These are phyloP conservation scores for Symbiotaphrina buchneri DNA, from an alignment of 495 filamentous ascomycete genomes.

Conservation along the genomic window DNA sequence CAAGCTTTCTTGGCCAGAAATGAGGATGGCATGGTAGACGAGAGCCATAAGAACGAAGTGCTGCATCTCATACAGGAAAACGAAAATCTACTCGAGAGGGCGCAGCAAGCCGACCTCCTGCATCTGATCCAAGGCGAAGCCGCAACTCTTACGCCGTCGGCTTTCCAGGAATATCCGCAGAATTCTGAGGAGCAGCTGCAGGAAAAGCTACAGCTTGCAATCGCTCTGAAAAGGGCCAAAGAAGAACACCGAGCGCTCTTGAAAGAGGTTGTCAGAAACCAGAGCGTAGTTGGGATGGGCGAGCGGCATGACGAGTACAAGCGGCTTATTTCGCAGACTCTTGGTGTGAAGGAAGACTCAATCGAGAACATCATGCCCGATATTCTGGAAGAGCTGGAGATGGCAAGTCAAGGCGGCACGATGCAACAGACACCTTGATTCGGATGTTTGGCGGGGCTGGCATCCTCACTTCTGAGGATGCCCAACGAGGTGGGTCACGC, in stretches of 20 bases:
- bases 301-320: conserved; percentile 14
- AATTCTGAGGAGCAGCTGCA: neutral
- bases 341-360: conserved; percentile 12
- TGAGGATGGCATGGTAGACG: no score
- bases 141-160: neutral
- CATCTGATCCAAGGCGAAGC: neutral
- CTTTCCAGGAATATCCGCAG: neutral
- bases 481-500: no score
- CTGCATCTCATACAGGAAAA: no score
- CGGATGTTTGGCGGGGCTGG: no score
- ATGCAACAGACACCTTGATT: no score
- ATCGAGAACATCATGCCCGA: conserved; percentile 13
- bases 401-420: conserved; percentile 3
- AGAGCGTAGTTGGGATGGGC: conserved; percentile 7
- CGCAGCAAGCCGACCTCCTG: no score
- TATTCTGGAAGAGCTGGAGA: conserved; percentile 13
- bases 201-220: neutral
- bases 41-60: no score
- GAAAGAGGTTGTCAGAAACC: conserved; percentile 3
- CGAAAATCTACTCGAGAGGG: no score
- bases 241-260: conserved; percentile 1
- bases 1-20: no score
- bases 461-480: no score
- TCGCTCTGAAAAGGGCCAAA: neutral
- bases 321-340: conserved; percentile 11